Evolutionary conservation across 164 flowering plant genomes (phyloP).

Genomic region (Vitis rupestris): DNA sequence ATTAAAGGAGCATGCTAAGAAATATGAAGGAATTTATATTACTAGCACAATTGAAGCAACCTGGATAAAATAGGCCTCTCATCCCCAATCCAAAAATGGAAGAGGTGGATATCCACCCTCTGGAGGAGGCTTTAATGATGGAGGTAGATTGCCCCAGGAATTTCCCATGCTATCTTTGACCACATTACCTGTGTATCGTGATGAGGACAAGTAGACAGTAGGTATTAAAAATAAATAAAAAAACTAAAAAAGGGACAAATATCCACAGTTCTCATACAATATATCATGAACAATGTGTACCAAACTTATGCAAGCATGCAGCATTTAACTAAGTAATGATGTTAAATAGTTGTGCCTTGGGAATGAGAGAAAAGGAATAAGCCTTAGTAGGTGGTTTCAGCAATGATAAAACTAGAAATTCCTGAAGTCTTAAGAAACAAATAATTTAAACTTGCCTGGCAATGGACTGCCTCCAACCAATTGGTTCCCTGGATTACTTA

Average conservation of each 20-base stretch:
- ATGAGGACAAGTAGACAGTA: not conserved
- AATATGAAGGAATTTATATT: not conserved
- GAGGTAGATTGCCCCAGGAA: conserved; percentile 77
- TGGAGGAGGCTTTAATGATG: conserved; percentile 85
- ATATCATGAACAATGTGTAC: no score
- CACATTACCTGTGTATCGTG: conserved; percentile 37
- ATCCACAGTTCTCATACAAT: not conserved
- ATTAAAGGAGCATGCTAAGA: no score
- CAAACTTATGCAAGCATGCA: no score
- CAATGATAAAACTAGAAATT: not conserved
- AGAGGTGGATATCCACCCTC: conserved; percentile 82
- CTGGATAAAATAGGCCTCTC: conserved; percentile 1
- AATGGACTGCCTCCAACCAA: conserved; percentile 32
- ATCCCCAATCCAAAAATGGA: conserved; percentile 91
- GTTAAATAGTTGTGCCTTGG: no score
- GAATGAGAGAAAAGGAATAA: no score
- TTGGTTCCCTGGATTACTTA: conserved; percentile 27
- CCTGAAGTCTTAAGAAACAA: not conserved
- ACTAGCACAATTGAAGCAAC: not conserved
- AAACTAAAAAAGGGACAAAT: not conserved
- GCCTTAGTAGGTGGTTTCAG: no score
- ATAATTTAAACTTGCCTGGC: conserved; percentile 31
- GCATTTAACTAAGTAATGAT: no score
- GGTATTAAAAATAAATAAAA: not conserved
- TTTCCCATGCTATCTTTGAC: conserved; percentile 41